Conservation (phyloP, 257 asterid genomes). For the Eustoma russellianum region DNA sequence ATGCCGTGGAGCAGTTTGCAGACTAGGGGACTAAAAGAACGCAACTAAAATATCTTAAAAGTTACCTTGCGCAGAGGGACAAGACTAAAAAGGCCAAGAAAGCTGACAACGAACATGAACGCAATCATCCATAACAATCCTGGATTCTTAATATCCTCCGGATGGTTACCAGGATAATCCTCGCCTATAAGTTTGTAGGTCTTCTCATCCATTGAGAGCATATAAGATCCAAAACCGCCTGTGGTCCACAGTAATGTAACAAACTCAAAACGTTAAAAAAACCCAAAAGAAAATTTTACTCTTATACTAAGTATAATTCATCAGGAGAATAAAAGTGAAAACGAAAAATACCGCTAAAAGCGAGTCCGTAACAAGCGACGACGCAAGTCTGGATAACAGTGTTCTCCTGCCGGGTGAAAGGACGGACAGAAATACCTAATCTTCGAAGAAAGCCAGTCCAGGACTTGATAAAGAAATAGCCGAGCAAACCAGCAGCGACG, state of each 20-base stretch:
- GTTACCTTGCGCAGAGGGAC: constrained; percentile 92
- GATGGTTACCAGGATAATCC: constrained; percentile 87
- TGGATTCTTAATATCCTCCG: constrained; percentile 93
- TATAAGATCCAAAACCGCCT: constrained; percentile 93
- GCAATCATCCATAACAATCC: constrained; percentile 93
- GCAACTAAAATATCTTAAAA: background rate
- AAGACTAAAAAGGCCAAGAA: constrained; percentile 86
- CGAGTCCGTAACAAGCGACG: constrained; percentile 95
- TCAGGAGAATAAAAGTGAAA: too few relatives aligned
- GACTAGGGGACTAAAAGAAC: too few relatives aligned
- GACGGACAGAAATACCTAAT: constrained; percentile 43
- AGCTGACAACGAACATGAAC: constrained; percentile 75
- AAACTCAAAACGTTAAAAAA: too few relatives aligned
- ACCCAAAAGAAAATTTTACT: too few relatives aligned
- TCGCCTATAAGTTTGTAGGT: constrained; percentile 79
- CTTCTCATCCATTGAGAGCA: constrained; percentile 93
- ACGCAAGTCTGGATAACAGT: constrained; percentile 95
- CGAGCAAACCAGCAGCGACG: constrained; percentile 92
- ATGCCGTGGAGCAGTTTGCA: background rate
- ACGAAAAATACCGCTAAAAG: constrained; percentile 56
- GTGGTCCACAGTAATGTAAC: constrained; percentile 7
- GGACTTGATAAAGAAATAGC: constrained; percentile 77
- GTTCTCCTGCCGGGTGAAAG: constrained; percentile 86
- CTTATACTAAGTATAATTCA: too few relatives aligned
- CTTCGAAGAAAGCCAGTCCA: constrained; percentile 59